Percentiles rank a stretch among this genome's conserved stretches.
phyloP scores from a whole-genome alignment of 768 basidiomycete genomes.

The Podaxis sp. region DNA sequence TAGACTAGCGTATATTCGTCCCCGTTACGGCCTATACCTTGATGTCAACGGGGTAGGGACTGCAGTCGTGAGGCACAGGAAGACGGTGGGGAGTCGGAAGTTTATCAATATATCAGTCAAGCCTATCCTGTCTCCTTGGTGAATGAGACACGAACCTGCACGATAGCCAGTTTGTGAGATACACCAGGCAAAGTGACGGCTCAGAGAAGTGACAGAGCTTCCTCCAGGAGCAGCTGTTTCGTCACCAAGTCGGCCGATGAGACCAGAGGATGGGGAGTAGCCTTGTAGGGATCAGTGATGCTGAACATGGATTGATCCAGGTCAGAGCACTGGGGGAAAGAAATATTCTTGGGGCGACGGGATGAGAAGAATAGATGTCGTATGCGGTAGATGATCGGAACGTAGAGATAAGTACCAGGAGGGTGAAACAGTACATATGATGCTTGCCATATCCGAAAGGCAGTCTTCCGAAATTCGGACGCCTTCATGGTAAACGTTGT shows the following conservation, averaged over 20 bases:
- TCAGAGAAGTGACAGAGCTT: conserved; percentile 27
- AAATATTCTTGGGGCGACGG: conserved; percentile 33
- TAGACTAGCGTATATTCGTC: conserved; percentile 31
- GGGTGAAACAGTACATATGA: neutral
- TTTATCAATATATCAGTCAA: conserved; percentile 30
- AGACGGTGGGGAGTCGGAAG: conserved; percentile 34
- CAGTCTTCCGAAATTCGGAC: conserved; percentile 15
- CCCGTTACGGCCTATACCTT: conserved; percentile 33
- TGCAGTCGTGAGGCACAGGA: neutral
- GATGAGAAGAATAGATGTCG: conserved; percentile 30
- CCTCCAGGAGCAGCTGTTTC: too few species aligned
- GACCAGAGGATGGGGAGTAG: conserved; percentile 34
- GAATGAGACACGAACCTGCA: conserved; percentile 29
- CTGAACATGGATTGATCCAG: conserved; percentile 31
- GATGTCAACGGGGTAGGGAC: neutral
- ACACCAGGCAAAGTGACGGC: conserved; percentile 25
- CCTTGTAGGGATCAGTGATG: conserved; percentile 27
- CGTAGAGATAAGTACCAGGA: too few species aligned
- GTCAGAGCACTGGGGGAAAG: conserved; percentile 34
- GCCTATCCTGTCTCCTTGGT: conserved; percentile 36
- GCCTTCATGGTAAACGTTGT: conserved; percentile 32
- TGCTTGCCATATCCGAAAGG: neutral
- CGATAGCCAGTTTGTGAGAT: neutral
- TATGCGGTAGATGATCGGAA: conserved; percentile 17
- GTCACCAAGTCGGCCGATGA: conserved; percentile 24